Conservation (phyloP, 73 alveolate species). For the Uronychia setigera region DNA sequence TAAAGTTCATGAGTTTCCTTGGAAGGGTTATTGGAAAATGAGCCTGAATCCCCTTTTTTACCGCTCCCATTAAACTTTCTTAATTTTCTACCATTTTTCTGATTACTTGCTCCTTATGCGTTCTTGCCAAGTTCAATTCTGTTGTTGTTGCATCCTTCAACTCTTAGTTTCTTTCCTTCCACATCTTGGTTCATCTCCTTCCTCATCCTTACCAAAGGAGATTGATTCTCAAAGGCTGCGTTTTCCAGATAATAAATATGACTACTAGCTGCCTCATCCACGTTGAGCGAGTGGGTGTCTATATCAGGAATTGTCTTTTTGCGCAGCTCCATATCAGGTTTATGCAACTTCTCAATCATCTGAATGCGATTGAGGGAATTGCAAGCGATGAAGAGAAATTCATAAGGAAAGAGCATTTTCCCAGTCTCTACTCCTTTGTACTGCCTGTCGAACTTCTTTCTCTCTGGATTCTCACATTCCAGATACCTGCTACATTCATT, state of each 20-base stretch:
- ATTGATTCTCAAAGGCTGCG: not conserved
- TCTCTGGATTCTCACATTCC: slow-evolving; percentile 45
- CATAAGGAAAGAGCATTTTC: slow-evolving; percentile 49
- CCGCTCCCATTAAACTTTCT: too few relatives aligned
- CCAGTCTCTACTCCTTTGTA: not conserved
- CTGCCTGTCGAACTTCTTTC: slow-evolving; percentile 41
- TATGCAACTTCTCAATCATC: slow-evolving; percentile 14
- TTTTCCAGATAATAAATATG: not conserved
- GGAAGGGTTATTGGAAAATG: too few relatives aligned
- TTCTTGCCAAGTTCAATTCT: too few relatives aligned
- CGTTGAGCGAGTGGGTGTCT: not conserved
- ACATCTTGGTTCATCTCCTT: not conserved
- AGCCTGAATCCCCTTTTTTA: too few relatives aligned
- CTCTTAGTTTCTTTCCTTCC: not conserved
- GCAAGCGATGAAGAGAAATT: slow-evolving; percentile 48
- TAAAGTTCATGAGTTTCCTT: too few relatives aligned
- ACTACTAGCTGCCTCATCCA: not conserved
- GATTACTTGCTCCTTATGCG: too few relatives aligned
- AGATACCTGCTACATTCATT: slow-evolving; percentile 17
- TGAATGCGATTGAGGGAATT: slow-evolving; percentile 28
- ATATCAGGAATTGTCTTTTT: not conserved
- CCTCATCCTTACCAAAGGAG: not conserved
- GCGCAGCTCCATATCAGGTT: not conserved
- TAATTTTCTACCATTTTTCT: too few relatives aligned
- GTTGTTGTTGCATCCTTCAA: not conserved